Base-by-base conservation (phyloP, 805 yeast species). In the Komagataella mondaviorum region DNA sequence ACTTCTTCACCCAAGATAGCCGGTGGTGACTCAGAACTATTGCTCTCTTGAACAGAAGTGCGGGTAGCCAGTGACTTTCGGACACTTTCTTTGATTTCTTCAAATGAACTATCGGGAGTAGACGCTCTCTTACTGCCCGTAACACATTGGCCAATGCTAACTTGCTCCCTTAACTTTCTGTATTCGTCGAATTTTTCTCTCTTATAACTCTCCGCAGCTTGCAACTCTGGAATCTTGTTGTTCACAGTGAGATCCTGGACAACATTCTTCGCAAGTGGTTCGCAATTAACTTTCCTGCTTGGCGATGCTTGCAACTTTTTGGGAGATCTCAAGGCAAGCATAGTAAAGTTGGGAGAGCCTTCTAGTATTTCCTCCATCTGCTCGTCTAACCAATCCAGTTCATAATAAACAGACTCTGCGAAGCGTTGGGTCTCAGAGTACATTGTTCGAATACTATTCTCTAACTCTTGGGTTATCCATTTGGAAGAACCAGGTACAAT, bases 401-500 rank as follows among this genome's bases (percentile, higher is more conserved):
- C 73, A 10, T 69, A 58, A 6, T 67, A 60, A 5, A 75, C 65
- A 6, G 67, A 65, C 23, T 62, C 63, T 14, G 72, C 70, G 47
- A 75, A 62, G 45, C 67, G 70, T 51, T 71, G 76, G 12, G 67
- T 59, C 52, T 67, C 67, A 20, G 64, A 60, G 8, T 60, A 56
- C 55, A 75, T 70, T 51, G 67, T 63, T 46, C 65, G 66, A 54
- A 67, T 67, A 30, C 71, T 66, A 14, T 67, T 63, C 51, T 61
- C 59, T 60, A 74, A 62, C 56, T 77, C 80, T 49, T 62, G 62
- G 39, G 75, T 66, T 48, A 76, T 66, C 79, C 80, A 78, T 54
- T 66, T 72, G 10, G 78, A 72, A 2, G 81, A 64, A 6, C 82
- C 84, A 1, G 80, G 80, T 4, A 73, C 66, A n/a, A 16, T 22